These are phyloP conservation scores for Erythrophleum fordii DNA, from an alignment of 306 rosid genomes.

Conservation along the genomic window DNA sequence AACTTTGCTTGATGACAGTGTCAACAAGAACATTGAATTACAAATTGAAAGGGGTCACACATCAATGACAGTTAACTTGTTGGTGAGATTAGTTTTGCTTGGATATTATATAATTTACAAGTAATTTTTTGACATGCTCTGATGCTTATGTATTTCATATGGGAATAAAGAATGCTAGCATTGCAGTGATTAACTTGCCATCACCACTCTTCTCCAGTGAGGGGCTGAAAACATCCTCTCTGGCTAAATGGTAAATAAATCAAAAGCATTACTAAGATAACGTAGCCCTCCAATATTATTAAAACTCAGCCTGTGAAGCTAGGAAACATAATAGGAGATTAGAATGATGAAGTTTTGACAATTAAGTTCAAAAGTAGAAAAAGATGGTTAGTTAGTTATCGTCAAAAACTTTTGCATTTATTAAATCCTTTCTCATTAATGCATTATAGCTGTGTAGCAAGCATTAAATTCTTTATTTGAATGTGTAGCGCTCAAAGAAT, in stretches of 20 bases:
- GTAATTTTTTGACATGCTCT: slow-evolving; percentile 30
- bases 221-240: slow-evolving; percentile 29
- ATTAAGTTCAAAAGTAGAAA: slow-evolving; percentile 8
- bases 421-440: slow-evolving; percentile 20
- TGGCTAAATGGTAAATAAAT: slow-evolving; percentile 26
- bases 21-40: slow-evolving; percentile 68
- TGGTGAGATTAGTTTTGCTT: slow-evolving; percentile 60
- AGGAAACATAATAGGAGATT: slow-evolving; percentile 20
- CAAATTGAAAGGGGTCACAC: slow-evolving; percentile 89
- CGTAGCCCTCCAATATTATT: slow-evolving; percentile 15
- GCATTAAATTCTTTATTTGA: too few relatives aligned
- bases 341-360: neutral
- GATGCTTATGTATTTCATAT: slow-evolving; percentile 20
- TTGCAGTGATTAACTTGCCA: slow-evolving; percentile 23
- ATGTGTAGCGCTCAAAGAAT: neutral
- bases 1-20: slow-evolving; percentile 90
- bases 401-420: neutral
- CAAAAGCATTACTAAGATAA: slow-evolving; percentile 4
- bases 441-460: neutral
- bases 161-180: slow-evolving; percentile 15
- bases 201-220: slow-evolving; percentile 31
- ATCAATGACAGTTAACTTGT: slow-evolving; percentile 59
- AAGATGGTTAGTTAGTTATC: neutral
- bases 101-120: slow-evolving; percentile 18
- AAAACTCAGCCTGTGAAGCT: neutral